A percentile compares a stretch with the other conserved stretches of the same genome.
phyloP scores from a whole-genome alignment of 192 early-diverging fungal species.

The Backusella sp. region DNA sequence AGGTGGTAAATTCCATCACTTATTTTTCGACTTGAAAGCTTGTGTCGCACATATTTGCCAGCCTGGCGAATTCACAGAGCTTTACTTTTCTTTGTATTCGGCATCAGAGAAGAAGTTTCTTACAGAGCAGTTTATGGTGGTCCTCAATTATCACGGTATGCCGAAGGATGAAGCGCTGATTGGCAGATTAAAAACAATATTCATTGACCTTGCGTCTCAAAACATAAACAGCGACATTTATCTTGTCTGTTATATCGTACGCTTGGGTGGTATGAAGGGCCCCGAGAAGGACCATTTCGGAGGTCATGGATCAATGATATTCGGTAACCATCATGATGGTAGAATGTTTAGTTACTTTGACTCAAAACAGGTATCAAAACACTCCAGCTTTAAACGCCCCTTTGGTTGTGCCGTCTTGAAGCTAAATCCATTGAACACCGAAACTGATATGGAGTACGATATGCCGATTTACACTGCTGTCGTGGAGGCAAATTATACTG shows the following conservation, averaged over 20 bases:
- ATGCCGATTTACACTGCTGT: conserved; percentile 55
- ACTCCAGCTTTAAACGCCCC: conserved; percentile 45
- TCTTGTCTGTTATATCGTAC: conserved; percentile 61
- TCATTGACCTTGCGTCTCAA: conserved; percentile 53
- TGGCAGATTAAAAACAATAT: conserved; percentile 53
- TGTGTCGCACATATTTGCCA: conserved; percentile 58
- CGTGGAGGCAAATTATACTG: conserved; percentile 47
- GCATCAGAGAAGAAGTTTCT: conserved; percentile 42
- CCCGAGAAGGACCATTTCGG: conserved; percentile 36
- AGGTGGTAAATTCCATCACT: conserved; percentile 43
- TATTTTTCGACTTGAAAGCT: conserved; percentile 58
- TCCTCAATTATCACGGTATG: conserved; percentile 54
- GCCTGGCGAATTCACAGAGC: conserved; percentile 59
- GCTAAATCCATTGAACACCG: conserved; percentile 24
- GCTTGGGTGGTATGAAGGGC: conserved; percentile 62
- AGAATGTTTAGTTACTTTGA: conserved; percentile 13
- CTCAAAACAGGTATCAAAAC: neutral
- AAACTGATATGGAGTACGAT: conserved; percentile 32
- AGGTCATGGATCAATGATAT: conserved; percentile 27
- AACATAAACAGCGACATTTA: conserved; percentile 53
- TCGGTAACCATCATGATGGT: conserved; percentile 3
- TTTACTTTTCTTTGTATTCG: conserved; percentile 61
- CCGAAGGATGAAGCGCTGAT: conserved; percentile 45
- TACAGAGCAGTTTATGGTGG: conserved; percentile 60
- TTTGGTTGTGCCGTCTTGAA: conserved; percentile 64